These are phyloP conservation scores for Pestalotiopsis fici DNA, from an alignment of 2,329 filamentous ascomycete genomes.

Conservation along the genomic window DNA sequence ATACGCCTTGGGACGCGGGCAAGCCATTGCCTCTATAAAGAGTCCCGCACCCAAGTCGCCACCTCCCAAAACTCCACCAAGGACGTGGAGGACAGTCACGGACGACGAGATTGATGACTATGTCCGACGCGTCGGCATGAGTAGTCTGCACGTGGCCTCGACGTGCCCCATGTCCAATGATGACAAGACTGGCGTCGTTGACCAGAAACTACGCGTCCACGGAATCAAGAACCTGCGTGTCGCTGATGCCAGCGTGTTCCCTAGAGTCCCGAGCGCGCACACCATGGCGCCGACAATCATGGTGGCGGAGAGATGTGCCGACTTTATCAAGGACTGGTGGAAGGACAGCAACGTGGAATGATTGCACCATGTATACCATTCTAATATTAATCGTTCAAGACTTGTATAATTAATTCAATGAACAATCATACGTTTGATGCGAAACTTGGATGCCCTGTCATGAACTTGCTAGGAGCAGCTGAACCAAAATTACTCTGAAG, in stretches of 20 bases:
- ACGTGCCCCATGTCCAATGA: conserved; percentile 4
- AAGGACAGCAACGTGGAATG: not conserved
- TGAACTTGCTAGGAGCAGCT: too few species aligned
- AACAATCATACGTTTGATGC: too few species aligned
- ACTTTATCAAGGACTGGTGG: conserved; percentile 25
- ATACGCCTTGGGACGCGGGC: not conserved
- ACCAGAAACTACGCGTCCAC: conserved; percentile 13
- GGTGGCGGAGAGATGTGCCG: conserved; percentile 31
- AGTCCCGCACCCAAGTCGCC: not conserved
- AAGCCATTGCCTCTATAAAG: not conserved
- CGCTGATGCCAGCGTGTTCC: conserved; percentile 27
- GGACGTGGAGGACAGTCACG: not conserved
- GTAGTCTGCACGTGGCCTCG: conserved; percentile 9
- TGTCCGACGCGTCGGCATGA: conserved; percentile 4
- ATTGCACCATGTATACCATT: not conserved
- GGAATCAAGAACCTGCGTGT: conserved; percentile 13
- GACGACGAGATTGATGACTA: conserved; percentile 14
- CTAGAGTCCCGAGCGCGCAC: conserved; percentile 26
- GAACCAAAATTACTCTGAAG: too few species aligned
- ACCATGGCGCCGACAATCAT: conserved; percentile 30
- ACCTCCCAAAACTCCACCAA: not conserved
- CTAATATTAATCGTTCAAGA: too few species aligned
- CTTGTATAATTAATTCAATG: not conserved
- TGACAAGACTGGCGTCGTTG: conserved; percentile 11
- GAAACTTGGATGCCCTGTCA: too few species aligned